phyloP scores from a whole-genome alignment of 495 filamentous ascomycete species.

The Tuber umbilicatum region DNA sequence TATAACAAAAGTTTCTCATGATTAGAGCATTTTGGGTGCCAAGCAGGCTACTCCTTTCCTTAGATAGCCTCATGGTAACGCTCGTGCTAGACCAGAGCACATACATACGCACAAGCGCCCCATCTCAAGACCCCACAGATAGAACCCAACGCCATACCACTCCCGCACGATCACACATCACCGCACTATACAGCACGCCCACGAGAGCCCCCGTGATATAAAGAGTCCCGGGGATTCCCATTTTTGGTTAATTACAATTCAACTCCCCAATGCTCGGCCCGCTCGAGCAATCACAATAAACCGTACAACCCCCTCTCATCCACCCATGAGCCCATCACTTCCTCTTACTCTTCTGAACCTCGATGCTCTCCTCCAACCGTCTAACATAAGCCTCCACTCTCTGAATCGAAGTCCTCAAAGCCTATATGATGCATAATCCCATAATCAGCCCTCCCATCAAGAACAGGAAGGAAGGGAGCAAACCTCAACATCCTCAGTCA shows the following conservation, averaged over 20 bases:
- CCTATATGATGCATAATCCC: conserved; percentile 49
- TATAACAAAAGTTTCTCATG: neutral
- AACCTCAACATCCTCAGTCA: conserved; percentile 96
- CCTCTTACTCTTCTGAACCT: conserved; percentile 49
- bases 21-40: neutral
- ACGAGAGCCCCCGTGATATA: neutral
- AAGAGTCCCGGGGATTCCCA: neutral
- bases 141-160: neutral
- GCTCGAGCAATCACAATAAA: neutral
- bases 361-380: conserved; percentile 74
- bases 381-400: conserved; percentile 76
- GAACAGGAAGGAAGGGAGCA: conserved; percentile 43
- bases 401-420: conserved; percentile 78
- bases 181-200: neutral
- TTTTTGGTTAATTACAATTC: neutral
- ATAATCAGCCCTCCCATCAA: conserved; percentile 29
- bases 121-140: neutral
- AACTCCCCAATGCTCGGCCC: neutral
- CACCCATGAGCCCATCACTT: conserved; percentile 4
- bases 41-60: neutral
- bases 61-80: neutral
- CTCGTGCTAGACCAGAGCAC: neutral
- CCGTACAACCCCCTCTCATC: neutral
- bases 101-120: neutral
- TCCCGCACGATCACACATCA: neutral